These are phyloP conservation scores for Lomentospora prolificans DNA, from an alignment of 2,329 filamentous ascomycete species.

Conservation along the genomic window DNA sequence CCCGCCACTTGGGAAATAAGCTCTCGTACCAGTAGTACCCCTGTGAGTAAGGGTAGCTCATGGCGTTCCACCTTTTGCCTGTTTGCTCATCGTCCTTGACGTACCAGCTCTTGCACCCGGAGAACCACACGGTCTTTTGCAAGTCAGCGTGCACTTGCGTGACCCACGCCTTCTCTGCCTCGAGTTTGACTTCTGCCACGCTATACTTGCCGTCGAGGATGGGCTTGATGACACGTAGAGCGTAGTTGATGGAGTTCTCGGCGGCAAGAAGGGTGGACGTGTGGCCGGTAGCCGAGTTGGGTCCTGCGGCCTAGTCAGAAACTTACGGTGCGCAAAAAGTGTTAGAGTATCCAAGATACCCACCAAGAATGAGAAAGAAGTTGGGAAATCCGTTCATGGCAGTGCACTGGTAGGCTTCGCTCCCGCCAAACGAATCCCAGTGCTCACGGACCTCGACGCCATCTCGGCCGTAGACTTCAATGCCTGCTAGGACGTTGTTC, in stretches of 20 bases:
- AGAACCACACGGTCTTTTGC: constrained; percentile 23
- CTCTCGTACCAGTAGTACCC: constrained; percentile 24
- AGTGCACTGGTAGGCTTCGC: constrained; percentile 50
- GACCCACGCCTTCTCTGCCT: constrained; percentile 25
- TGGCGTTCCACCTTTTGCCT: constrained; percentile 22
- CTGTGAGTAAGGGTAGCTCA: constrained; percentile 26
- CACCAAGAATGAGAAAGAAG: constrained; percentile 51
- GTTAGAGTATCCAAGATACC: background rate
- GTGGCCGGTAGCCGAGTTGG: constrained; percentile 54
- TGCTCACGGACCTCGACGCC: constrained; percentile 41
- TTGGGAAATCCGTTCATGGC: constrained; percentile 54
- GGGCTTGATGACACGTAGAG: constrained; percentile 47
- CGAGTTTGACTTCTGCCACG: constrained; percentile 21
- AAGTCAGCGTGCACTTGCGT: constrained; percentile 22
- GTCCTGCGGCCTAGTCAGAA: constrained; percentile 29
- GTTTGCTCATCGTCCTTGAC: constrained; percentile 13
- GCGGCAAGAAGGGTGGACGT: constrained; percentile 47
- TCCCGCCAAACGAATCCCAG: constrained; percentile 49
- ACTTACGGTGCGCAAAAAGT: background rate
- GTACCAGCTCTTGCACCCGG: constrained; percentile 28
- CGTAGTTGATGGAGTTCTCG: constrained; percentile 53
- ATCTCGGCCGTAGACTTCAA: constrained; percentile 40
- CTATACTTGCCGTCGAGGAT: constrained; percentile 23
- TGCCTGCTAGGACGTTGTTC: constrained; percentile 40
- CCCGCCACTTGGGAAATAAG: constrained; percentile 23